phyloP scores from a whole-genome alignment of 2,329 filamentous ascomycete species.

The Exophiala viscosa region DNA sequence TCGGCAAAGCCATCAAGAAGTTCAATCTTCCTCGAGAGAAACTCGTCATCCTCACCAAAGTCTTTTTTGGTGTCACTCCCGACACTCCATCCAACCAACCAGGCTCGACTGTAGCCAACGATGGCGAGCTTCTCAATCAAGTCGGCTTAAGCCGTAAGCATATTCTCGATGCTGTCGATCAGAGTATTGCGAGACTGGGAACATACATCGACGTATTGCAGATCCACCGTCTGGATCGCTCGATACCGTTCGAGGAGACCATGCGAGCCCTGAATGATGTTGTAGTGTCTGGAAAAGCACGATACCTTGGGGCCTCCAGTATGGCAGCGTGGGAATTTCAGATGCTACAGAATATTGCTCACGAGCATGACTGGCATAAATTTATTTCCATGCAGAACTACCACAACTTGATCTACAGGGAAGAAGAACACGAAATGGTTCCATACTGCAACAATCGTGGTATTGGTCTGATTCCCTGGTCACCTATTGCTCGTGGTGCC shows the following conservation, averaged over 20 bases:
- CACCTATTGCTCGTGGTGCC: slow-evolving; percentile 42
- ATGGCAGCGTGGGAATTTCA: slow-evolving; percentile 40
- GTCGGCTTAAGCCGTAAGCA: slow-evolving; percentile 53
- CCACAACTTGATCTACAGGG: slow-evolving; percentile 37
- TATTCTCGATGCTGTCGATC: slow-evolving; percentile 59
- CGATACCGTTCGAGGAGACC: slow-evolving; percentile 46
- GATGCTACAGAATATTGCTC: slow-evolving; percentile 47
- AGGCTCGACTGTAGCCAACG: slow-evolving; percentile 31
- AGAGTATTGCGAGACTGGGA: slow-evolving; percentile 41
- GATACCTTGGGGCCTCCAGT: slow-evolving; percentile 35
- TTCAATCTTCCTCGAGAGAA: slow-evolving; percentile 55
- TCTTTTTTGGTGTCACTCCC: slow-evolving; percentile 40
- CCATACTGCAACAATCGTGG: slow-evolving; percentile 39
- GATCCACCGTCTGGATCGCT: slow-evolving; percentile 47
- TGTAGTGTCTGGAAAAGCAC: slow-evolving; percentile 40
- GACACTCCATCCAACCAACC: slow-evolving; percentile 29
- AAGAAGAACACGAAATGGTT: slow-evolving; percentile 49
- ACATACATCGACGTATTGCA: slow-evolving; percentile 50
- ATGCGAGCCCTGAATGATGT: slow-evolving; percentile 47
- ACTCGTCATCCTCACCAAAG: slow-evolving; percentile 58
- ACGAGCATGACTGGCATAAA: slow-evolving; percentile 49
- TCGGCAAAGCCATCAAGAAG: slow-evolving; percentile 58
- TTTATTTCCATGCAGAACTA: slow-evolving; percentile 54
- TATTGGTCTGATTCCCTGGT: slow-evolving; percentile 40
- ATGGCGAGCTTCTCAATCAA: slow-evolving; percentile 37